Evolutionary conservation across 495 filamentous ascomycete genomes (phyloP), one percentile per base, ranked within the genome.

Genomic region (Neurospora sp.): DNA sequence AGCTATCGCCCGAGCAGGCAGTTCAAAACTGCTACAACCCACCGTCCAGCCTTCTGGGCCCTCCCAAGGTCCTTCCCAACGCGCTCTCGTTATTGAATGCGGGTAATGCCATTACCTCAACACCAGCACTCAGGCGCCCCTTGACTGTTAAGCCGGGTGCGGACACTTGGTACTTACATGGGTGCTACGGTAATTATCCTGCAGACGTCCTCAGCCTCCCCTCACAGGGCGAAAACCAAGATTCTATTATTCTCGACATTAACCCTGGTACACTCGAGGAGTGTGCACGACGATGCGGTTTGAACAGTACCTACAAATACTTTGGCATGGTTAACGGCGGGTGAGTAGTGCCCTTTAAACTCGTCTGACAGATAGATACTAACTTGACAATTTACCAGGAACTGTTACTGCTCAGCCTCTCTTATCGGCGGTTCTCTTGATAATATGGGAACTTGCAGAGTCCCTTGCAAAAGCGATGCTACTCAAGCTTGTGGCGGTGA

Each of bases 251-350:
- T 22, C 3, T 3, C 0, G n/a, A 53, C 37, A 6, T 72, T 8
- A 9, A 4, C 61, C 37, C 73, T 4, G 70, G 40, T 7, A 74
- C 73, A 20, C 73, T 74, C n/a, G 37, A 72, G 2, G 42, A 53
- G 12, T 74, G 71, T 27, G 71, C 71, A 10, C 20, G n/a, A 2
- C 1, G 1, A 14, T 73, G 71, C 37, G 11, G 48, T 59, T 31
- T 8, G 14, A 31, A 37, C 31, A 0, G 16, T 3, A 6, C 0
- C 8, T 73, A 27, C 39, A 48, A 31, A 18, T 20, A 41, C 39
- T 70, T 73, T 35, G 71, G 71, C 31, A 39, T 70, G 65, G 68
- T 53, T 4, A 70, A 70, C 53, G 71, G 71, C 65, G 1, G 2
- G 71, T 73, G 31, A 73, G 71, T 70, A 48, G 16, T 40, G 16